A percentile compares a stretch with the other conserved stretches of the same genome.
Evolutionary conservation across 768 basidiomycete genomes (phyloP).

Genomic region (Trametes gibbosa): DNA sequence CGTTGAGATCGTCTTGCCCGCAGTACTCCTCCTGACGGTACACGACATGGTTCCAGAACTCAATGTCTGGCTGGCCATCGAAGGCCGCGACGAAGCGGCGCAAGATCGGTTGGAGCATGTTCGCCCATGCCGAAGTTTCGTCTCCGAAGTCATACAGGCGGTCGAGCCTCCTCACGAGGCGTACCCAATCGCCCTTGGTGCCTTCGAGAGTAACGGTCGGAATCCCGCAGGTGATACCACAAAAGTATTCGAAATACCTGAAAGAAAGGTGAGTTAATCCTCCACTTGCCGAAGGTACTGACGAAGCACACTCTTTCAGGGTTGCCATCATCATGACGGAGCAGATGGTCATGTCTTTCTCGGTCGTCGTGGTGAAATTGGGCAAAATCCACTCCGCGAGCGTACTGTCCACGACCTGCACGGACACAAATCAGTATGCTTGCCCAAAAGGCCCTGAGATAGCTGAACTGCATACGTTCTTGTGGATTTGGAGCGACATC

Average conservation of each 20-base stretch:
- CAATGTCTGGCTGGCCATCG: constrained; percentile 21
- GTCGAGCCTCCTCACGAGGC: constrained; percentile 19
- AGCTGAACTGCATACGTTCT: constrained; percentile 12
- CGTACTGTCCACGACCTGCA: constrained; percentile 24
- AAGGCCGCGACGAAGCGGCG: constrained; percentile 29
- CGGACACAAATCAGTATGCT: background rate
- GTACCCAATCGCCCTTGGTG: constrained; percentile 23
- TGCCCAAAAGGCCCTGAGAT: background rate
- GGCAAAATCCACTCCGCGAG: constrained; percentile 31
- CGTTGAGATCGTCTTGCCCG: constrained; percentile 10
- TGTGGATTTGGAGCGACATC: constrained; percentile 28
- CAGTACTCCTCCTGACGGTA: background rate
- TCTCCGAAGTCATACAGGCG: constrained; percentile 25
- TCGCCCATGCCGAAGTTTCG: constrained; percentile 25
- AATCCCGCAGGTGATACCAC: constrained; percentile 21
- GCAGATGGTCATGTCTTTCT: constrained; percentile 26
- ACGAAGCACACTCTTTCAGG: constrained; percentile 22
- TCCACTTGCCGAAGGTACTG: too few species aligned
- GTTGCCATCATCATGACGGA: constrained; percentile 31
- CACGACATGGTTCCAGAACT: constrained; percentile 15
- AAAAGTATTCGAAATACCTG: background rate
- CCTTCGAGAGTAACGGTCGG: constrained; percentile 29
- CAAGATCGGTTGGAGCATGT: constrained; percentile 29
- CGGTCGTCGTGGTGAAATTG: constrained; percentile 31
- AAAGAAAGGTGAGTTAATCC: background rate